Base-by-base conservation (phyloP, 768 basidiomycete species). In the Suillus discolor region DNA sequence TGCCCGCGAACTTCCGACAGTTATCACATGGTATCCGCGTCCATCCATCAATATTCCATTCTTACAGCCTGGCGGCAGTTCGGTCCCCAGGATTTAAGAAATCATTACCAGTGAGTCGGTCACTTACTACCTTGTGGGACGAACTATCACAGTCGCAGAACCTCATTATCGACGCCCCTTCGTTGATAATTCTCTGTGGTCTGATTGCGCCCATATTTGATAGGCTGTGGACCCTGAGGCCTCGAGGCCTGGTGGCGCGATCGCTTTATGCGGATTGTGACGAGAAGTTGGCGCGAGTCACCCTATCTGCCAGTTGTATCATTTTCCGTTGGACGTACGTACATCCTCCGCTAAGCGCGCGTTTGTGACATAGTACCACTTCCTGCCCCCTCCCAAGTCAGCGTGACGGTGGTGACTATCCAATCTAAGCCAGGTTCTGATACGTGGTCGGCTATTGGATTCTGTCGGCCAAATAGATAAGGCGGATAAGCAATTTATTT, bases 401-500 rank as follows among this genome's bases (percentile, higher is more conserved):
- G 54, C 11, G 31, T 55, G 34, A 34, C 23, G 42, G 7, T 16
- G 2, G 20, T 13, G 12, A 54, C 53, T 18, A 18, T 25, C 53
- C 31, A 31, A 54, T 34, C 12, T n/a, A 20, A 20, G 9, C 11
- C 54, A 20, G 9, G 6, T 31, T 55, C 11, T 20, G 20, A 55
- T 36, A 36, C 34, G 54, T 31, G 28, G 25, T 11, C 28, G 51
- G 28, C 28, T 31, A 31, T 31, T 34, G 34, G 31, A 55, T 55
- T 6, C 12, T 34, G 31, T 31, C 53, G 28, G 28, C 28, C 53
- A 20, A 31, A 34, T 28, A 55, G 31, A 55, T 55, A 20, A 55
- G 5, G 54, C 54, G 6, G 54, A 55, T 55, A 55, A 55, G 54
- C 12, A 12, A 55, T 55, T 34, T 55, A 55, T 55, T 55, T 34